Conservation (phyloP, 805 yeast species). For the Saccharomycopsis amapae region DNA sequence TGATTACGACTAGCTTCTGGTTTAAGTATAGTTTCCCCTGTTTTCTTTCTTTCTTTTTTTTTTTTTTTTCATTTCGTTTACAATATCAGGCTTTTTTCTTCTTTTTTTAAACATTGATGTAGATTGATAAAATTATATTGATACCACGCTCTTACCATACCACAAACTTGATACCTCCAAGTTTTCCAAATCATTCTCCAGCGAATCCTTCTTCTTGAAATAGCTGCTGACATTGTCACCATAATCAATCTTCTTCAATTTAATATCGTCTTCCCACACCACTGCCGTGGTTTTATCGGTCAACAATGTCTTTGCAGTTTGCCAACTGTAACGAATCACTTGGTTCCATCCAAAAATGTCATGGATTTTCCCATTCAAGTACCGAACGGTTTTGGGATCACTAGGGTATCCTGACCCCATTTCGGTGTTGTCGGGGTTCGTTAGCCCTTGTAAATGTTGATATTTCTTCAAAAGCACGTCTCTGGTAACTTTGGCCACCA, state of each 20-base stretch:
- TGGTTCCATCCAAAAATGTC: slow-evolving; percentile 80
- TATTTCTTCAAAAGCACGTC: slow-evolving; percentile 49
- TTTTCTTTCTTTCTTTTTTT: not conserved
- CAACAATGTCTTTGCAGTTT: slow-evolving; percentile 74
- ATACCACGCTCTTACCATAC: slow-evolving; percentile 24
- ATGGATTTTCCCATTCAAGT: slow-evolving; percentile 62
- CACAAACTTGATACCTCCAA: slow-evolving; percentile 25
- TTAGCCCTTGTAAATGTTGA: slow-evolving; percentile 26
- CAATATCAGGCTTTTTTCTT: not conserved
- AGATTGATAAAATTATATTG: not conserved
- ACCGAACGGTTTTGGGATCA: slow-evolving; percentile 77
- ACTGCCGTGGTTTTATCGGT: slow-evolving; percentile 46
- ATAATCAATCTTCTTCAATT: slow-evolving; percentile 27
- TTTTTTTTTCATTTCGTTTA: not conserved
- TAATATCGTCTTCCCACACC: slow-evolving; percentile 48
- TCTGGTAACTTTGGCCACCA: slow-evolving; percentile 94
- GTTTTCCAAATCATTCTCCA: slow-evolving; percentile 15
- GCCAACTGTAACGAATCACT: slow-evolving; percentile 85
- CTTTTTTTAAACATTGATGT: not conserved
- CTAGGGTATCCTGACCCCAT: slow-evolving; percentile 95
- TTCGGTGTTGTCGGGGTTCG: slow-evolving; percentile 25
- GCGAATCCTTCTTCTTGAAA: slow-evolving; percentile 10
- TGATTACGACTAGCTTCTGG: no score
- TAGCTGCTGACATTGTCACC: slow-evolving; percentile 24
- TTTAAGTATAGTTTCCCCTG: not conserved